Evolutionary conservation across 1,284 basidiomycete genomes (phyloP), one percentile per base, ranked within the genome.

Genomic region (Moesziomyces sp.): DNA sequence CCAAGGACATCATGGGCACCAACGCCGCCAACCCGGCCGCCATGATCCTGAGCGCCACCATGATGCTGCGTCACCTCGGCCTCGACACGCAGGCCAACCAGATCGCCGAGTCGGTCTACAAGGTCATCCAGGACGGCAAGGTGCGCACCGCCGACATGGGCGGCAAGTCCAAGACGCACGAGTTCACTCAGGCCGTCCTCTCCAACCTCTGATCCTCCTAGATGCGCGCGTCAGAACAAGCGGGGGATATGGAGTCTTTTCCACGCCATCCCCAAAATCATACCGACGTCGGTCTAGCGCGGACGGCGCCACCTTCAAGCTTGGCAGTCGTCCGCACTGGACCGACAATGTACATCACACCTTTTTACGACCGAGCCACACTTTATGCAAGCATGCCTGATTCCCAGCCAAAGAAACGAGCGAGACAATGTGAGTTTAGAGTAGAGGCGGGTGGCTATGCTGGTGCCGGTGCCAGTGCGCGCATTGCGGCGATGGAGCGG

Each of bases 61-160:
- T 99, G 96, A 93, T 99, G 93, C 89, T 99, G 78, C 89, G 96
- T 81, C 97, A 99, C 86, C 90, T 99, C 70, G 96, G 95, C 90
- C 92, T 99, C 73, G 94, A 97, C 86, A 87, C 90, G 79, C 91
- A 97, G 83, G 97, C 97, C 59, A 97, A 99, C 88, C 90, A 88
- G 84, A 97, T 99, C 82, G 94, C 97, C 46, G 88, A 89, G 73
- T 92, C 94, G 58, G 94, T 94, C 10, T 97, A 98, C 86, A 91
- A 93, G 82, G 93, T 97, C 77, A 93, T 99, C 83, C 90, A 91
- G 81, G 89, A 90, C 74, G 92, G 92, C 82, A 92, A 93, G 85
- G 90, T 96, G 85, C 90, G 92, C 84, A 99, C 96, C 30, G 91
- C 93, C 62, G 96, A 99, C 85, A 93, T 98, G 91, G 93, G 93